These are phyloP conservation scores for Hypsizygus ulmarius DNA, from an alignment of 1,284 basidiomycete species.

Conservation along the genomic window DNA sequence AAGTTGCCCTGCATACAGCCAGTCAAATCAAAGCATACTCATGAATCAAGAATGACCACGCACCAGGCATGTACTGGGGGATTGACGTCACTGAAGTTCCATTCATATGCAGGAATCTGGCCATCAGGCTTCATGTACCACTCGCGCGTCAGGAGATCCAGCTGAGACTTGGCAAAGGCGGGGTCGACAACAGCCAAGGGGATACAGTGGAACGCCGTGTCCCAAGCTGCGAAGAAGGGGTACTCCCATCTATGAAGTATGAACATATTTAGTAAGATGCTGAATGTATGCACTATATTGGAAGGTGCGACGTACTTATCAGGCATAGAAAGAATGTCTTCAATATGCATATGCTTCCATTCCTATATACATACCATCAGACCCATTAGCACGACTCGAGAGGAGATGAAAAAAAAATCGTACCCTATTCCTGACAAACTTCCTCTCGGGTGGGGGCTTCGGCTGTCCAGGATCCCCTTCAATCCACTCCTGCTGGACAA, in stretches of 20 bases:
- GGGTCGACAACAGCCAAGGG: slow-evolving; percentile 96
- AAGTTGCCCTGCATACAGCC: slow-evolving; percentile 69
- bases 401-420: slow-evolving; percentile 18
- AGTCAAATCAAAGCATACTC: neutral
- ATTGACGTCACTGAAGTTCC: slow-evolving; percentile 98
- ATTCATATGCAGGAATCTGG: slow-evolving; percentile 97
- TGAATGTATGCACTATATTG: neutral
- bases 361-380: slow-evolving; percentile 47
- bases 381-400: slow-evolving; percentile 5
- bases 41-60: slow-evolving; percentile 4
- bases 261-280: slow-evolving; percentile 5
- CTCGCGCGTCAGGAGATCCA: slow-evolving; percentile 93
- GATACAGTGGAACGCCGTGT: slow-evolving; percentile 98
- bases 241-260: slow-evolving; percentile 85
- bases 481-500: slow-evolving; percentile 95
- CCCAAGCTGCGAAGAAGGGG: slow-evolving; percentile 94
- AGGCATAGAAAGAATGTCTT: slow-evolving; percentile 97
- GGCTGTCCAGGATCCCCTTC: slow-evolving; percentile 95
- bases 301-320: slow-evolving; percentile 71
- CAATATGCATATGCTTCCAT: slow-evolving; percentile 92
- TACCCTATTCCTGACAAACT: slow-evolving; percentile 82
- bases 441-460: slow-evolving; percentile 87
- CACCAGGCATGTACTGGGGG: slow-evolving; percentile 97
- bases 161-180: slow-evolving; percentile 94
- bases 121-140: slow-evolving; percentile 99